Base-by-base conservation (phyloP, 352 stramenopile genomes). In the Pythium rishiriense region DNA sequence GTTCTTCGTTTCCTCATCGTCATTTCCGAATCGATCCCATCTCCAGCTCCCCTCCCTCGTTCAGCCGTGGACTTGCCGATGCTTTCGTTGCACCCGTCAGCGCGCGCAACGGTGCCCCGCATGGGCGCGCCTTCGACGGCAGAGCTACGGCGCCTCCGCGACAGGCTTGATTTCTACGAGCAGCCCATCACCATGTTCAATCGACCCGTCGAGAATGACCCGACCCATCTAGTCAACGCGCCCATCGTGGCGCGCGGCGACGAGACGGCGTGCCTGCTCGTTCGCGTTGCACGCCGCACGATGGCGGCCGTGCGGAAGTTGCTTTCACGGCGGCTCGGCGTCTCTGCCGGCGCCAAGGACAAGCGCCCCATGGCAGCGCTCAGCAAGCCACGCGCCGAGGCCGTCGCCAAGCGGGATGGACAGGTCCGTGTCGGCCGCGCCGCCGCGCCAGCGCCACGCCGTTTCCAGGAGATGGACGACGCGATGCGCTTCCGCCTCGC, bases 131-230 rank as follows among this genome's bases (percentile, higher is more conserved):
- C 52, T 4, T 21, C 12, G 17, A 25, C 9, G 4, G 37, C 37
- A 4, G 56, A 65, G 7, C 58, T 71, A 10, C 10, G 43, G 25
- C 58, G 42, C 9, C 52, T 63, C n/a, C 52, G 53, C 8, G 51
- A 37, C 14, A 66, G 58, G 64, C 43, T 71, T 31, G 57, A 49
- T 17, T 71, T 71, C 52, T 71, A 66, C 37, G 64, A 71, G 35
- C 50, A 59, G 26, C 64, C 64, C 12, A 66, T 71, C 35, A 64
- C 51, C 43, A 26, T 21, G 29, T 71, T 71, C 21, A 42, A 66
- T 31, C 42, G 50, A 14, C 50, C 64, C 12, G 52, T 71, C 31
- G 51, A 62, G 29, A 71, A 71, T 45, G 49, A 71, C 15, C 64
- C 64, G 5, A 26, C 35, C 10, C 57, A 71, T 22, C 28, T 41